These are phyloP conservation scores for Scenedesmus sp. DNA, from an alignment of 163 green algal species.

Conservation along the genomic window DNA sequence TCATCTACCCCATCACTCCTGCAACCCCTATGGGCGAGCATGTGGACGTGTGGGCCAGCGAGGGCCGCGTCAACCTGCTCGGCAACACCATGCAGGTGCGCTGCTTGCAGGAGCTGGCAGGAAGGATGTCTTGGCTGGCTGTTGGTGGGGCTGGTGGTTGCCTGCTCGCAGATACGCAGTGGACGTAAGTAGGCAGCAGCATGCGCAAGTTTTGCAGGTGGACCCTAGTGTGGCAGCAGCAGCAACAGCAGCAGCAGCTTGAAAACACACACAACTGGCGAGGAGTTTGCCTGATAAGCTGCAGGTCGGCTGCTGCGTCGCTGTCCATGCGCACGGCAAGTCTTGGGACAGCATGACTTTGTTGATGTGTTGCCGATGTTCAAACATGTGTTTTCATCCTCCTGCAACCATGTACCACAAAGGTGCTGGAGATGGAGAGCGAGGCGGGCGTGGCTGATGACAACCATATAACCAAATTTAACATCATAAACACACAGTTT, in stretches of 20 bases:
- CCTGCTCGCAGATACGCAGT: too few relatives aligned
- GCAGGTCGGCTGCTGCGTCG: too few relatives aligned
- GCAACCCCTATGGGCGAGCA: slow-evolving; percentile 68
- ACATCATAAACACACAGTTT: neutral
- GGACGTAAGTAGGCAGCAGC: neutral
- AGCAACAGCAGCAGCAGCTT: neutral
- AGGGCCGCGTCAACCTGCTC: slow-evolving; percentile 64
- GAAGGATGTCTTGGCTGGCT: neutral
- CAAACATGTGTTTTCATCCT: neutral
- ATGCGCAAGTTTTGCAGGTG: neutral
- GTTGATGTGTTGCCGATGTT: neutral
- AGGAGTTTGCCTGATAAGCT: too few relatives aligned
- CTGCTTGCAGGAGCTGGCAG: neutral
- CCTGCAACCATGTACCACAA: slow-evolving; percentile 13
- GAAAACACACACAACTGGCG: too few relatives aligned
- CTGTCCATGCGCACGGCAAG: neutral
- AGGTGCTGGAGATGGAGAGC: slow-evolving; percentile 72
- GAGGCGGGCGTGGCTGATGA: slow-evolving; percentile 66
- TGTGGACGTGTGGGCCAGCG: slow-evolving; percentile 62
- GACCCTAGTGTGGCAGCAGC: too few relatives aligned
- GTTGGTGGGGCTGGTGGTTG: too few relatives aligned
- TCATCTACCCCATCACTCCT: slow-evolving; percentile 79
- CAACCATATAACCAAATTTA: neutral
- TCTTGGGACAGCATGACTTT: slow-evolving; percentile 1
- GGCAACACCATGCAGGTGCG: slow-evolving; percentile 66